These are phyloP conservation scores for Eucommia ulmoides DNA, from an alignment of 257 asterid genomes.

Conservation along the genomic window DNA sequence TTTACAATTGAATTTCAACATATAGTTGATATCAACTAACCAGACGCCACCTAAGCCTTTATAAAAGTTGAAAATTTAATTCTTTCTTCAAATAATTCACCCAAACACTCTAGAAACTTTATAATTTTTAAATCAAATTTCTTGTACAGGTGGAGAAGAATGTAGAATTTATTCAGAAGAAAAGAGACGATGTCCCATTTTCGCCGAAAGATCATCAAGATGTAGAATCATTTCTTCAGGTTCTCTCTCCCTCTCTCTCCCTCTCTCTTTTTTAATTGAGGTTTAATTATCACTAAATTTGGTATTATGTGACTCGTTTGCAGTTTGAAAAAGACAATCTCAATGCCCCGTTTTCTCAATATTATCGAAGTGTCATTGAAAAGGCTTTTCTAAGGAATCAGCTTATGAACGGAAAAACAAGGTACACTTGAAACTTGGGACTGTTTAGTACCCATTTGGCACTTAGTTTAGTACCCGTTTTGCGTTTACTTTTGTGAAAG, in stretches of 20 bases:
- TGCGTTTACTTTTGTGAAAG: not conserved
- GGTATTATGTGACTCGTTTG: slow-evolving; percentile 12
- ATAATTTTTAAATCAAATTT: too few species aligned
- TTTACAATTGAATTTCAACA: not conserved
- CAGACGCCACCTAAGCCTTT: not conserved
- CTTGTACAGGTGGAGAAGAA: slow-evolving; percentile 79
- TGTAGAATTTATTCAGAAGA: slow-evolving; percentile 67
- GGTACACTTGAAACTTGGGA: too few species aligned
- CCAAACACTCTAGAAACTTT: too few species aligned
- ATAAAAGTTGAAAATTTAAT: too few species aligned
- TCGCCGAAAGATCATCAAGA: slow-evolving; percentile 83
- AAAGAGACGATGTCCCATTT: slow-evolving; percentile 75
- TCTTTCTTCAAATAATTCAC: not conserved
- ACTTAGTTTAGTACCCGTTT: not conserved
- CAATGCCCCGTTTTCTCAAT: slow-evolving; percentile 61
- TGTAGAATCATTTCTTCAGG: slow-evolving; percentile 86
- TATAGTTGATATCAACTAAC: not conserved
- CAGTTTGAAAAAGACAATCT: slow-evolving; percentile 69
- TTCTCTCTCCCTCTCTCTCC: slow-evolving; percentile 11
- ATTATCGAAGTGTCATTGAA: slow-evolving; percentile 60
- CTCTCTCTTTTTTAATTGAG: not conserved
- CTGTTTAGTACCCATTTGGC: too few species aligned
- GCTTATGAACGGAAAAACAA: slow-evolving; percentile 22
- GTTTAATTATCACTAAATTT: slow-evolving; percentile 8
- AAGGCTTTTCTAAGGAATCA: slow-evolving; percentile 54